Percentiles rank a stretch among this genome's conserved stretches.
Conservation (phyloP, 208 protist genomes). For the Leishmania gerbilli region DNA sequence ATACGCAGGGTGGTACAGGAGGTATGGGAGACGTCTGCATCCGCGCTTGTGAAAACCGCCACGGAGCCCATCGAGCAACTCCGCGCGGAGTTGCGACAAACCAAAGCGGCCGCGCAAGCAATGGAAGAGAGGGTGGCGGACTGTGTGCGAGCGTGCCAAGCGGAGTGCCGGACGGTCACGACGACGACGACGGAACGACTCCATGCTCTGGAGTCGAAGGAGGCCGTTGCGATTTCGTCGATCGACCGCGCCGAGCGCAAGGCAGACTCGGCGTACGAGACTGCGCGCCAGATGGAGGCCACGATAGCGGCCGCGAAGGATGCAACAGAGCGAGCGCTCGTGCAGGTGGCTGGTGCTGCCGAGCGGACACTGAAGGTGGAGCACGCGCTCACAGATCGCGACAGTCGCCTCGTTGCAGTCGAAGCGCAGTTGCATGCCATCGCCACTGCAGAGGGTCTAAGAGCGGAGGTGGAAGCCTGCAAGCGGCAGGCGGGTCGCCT, state of each 20-base stretch:
- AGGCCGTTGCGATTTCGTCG: conserved; percentile 47
- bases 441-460: conserved; percentile 55
- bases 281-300: conserved; percentile 41
- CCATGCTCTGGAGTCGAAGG: conserved; percentile 64
- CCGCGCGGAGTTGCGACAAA: conserved; percentile 38
- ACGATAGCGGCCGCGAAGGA: conserved; percentile 39
- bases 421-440: conserved; percentile 63
- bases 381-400: conserved; percentile 59
- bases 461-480: conserved; percentile 68
- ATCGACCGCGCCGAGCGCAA: conserved; percentile 77
- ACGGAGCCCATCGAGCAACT: conserved; percentile 49
- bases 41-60: conserved; percentile 43
- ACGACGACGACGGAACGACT: conserved; percentile 58
- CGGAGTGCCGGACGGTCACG: conserved; percentile 53
- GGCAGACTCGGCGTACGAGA: conserved; percentile 58
- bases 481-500: conserved; percentile 51
- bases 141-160: conserved; percentile 49
- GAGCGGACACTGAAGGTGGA: conserved; percentile 63
- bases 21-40: conserved; percentile 46
- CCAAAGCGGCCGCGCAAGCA: conserved; percentile 31
- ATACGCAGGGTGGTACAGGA: conserved; percentile 58
- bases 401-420: conserved; percentile 54
- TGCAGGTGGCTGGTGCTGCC: conserved; percentile 37
- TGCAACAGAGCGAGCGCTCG: conserved; percentile 36
- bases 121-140: conserved; percentile 57